Evolutionary conservation across 73 alveolate species (phyloP).

Genomic region (Tetrahymena borealis): DNA sequence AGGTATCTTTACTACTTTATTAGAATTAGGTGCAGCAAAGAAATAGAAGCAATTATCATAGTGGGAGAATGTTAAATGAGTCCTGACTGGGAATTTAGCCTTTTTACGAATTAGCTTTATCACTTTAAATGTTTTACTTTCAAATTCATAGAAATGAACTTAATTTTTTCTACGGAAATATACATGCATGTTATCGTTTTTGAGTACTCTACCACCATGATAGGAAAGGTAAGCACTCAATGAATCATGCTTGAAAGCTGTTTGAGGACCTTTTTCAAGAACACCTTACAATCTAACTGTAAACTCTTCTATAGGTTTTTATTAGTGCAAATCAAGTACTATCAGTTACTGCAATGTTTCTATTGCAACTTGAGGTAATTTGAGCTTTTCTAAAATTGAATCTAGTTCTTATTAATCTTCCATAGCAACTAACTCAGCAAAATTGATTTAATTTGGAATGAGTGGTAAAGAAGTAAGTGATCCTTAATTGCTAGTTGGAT

Average conservation of each 20-base stretch:
- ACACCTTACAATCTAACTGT: not conserved
- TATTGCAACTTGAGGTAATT: not conserved
- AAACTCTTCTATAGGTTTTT: not conserved
- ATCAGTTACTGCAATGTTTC: not conserved
- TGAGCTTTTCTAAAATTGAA: not conserved
- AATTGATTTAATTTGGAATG: not conserved
- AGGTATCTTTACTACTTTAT: not conserved
- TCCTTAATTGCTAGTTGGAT: not conserved
- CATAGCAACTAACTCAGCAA: not conserved
- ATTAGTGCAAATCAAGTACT: not conserved
- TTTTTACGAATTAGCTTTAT: conserved; percentile 25
- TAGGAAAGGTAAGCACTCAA: conserved; percentile 22
- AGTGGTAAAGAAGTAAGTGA: not conserved
- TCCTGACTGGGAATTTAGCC: conserved; percentile 4
- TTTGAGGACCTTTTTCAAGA: conserved; percentile 16
- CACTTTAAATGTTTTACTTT: conserved; percentile 19
- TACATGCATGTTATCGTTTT: conserved; percentile 2
- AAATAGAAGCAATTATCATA: conserved; percentile 20
- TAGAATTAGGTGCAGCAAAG: conserved; percentile 11
- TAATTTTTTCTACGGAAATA: conserved; percentile 20
- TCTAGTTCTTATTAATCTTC: not conserved
- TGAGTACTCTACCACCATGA: conserved; percentile 1
- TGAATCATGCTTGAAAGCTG: conserved; percentile 26
- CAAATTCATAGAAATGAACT: conserved; percentile 28
- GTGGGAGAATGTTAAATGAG: conserved; percentile 19